Evolutionary conservation across 2,329 filamentous ascomycete species (phyloP).

Genomic region (Pyrenophora teres): DNA sequence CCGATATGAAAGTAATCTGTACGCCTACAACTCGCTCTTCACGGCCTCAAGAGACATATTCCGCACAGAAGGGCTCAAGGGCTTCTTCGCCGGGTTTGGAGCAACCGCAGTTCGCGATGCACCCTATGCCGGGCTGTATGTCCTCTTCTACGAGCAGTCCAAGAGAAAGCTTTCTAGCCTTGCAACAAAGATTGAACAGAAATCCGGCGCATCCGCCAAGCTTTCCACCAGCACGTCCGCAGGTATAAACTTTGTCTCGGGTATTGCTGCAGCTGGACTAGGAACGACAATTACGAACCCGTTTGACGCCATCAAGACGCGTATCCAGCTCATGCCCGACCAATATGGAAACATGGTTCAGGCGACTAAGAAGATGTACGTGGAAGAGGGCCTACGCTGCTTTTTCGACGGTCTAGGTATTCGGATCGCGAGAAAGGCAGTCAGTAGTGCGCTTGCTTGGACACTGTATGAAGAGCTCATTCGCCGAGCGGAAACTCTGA

Average conservation of each 20-base stretch:
- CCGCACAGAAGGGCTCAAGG: conserved; percentile 71
- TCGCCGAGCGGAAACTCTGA: conserved; percentile 65
- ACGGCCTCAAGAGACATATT: conserved; percentile 77
- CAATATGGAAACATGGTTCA: conserved; percentile 82
- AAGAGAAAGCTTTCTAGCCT: conserved; percentile 64
- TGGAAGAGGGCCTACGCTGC: conserved; percentile 77
- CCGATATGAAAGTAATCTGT: conserved; percentile 87
- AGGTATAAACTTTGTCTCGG: conserved; percentile 83
- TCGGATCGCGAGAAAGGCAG: conserved; percentile 85
- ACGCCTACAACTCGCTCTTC: conserved; percentile 77
- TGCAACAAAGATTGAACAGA: conserved; percentile 39
- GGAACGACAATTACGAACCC: conserved; percentile 93
- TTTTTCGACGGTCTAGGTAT: conserved; percentile 86
- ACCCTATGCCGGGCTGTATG: conserved; percentile 95
- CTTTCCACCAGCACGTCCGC: conserved; percentile 54
- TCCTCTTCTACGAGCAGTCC: conserved; percentile 87
- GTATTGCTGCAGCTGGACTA: conserved; percentile 76
- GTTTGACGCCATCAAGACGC: conserved; percentile 94
- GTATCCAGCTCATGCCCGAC: conserved; percentile 85
- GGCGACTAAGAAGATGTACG: conserved; percentile 76
- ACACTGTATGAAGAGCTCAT: conserved; percentile 95
- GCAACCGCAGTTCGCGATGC: conserved; percentile 92
- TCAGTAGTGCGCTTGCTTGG: conserved; percentile 96
- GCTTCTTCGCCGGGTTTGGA: conserved; percentile 92
- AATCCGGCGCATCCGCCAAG: conserved; percentile 25